These are phyloP conservation scores for Candida anglica DNA, from an alignment of 805 yeast species.

Conservation along the genomic window DNA sequence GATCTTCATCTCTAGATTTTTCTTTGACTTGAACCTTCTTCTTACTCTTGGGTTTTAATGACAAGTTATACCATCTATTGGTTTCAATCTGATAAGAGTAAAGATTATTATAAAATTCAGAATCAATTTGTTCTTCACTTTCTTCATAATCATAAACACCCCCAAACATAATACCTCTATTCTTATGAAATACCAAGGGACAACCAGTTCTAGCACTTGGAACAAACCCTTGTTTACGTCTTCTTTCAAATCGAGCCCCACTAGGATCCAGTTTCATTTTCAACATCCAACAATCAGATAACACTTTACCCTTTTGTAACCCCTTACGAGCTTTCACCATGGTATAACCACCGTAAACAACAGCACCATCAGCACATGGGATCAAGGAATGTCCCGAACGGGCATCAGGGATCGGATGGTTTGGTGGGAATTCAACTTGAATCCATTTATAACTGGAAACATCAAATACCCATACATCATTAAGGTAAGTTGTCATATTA, in stretches of 20 bases:
- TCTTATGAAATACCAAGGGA: slow-evolving; percentile 82
- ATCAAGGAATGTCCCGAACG: slow-evolving; percentile 90
- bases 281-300: slow-evolving; percentile 80
- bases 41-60: slow-evolving; percentile 59
- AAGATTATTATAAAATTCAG: slow-evolving; percentile 76
- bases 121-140: slow-evolving; percentile 86
- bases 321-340: slow-evolving; percentile 89
- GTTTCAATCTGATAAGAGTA: slow-evolving; percentile 79
- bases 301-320: slow-evolving; percentile 83
- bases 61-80: slow-evolving; percentile 82
- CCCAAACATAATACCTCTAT: slow-evolving; percentile 90
- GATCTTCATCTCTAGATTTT: slow-evolving; percentile 66
- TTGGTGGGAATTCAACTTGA: slow-evolving; percentile 81
- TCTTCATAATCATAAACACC: slow-evolving; percentile 95
- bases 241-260: slow-evolving; percentile 81
- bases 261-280: slow-evolving; percentile 83
- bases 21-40: slow-evolving; percentile 40
- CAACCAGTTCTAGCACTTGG: slow-evolving; percentile 96
- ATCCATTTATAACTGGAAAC: slow-evolving; percentile 86
- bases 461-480: slow-evolving; percentile 92
- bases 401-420: slow-evolving; percentile 80
- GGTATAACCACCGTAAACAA: slow-evolving; percentile 90
- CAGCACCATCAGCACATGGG: slow-evolving; percentile 76
- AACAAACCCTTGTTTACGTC: slow-evolving; percentile 83
- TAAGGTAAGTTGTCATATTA: slow-evolving; percentile 72